phyloP scores from a whole-genome alignment of 2,329 filamentous ascomycete genomes.

The Fusarium sp. region DNA sequence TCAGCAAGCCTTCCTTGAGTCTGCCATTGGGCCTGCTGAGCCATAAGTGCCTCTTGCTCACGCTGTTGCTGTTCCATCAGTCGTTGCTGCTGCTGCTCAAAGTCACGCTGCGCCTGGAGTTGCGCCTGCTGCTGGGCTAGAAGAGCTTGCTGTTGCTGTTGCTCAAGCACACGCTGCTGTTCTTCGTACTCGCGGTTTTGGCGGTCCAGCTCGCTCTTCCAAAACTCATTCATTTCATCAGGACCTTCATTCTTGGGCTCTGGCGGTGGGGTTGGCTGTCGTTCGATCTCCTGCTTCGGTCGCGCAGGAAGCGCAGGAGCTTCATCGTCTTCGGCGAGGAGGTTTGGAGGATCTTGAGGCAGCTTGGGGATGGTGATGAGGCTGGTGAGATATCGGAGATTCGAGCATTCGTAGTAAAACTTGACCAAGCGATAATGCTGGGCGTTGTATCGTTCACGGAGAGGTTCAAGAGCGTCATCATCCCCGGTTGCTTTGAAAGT shows the following conservation, averaged over 20 bases:
- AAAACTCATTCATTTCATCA: conserved; percentile 96
- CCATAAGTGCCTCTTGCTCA: conserved; percentile 88
- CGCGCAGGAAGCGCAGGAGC: conserved; percentile 85
- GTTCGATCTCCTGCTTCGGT: conserved; percentile 78
- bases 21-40: conserved; percentile 91
- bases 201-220: conserved; percentile 90
- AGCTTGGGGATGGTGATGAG: conserved; percentile 96
- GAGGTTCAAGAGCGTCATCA: conserved; percentile 88
- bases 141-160: conserved; percentile 85
- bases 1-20: conserved; percentile 96
- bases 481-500: conserved; percentile 80
- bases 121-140: conserved; percentile 84
- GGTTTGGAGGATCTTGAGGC: conserved; percentile 90
- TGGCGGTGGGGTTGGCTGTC: conserved; percentile 74
- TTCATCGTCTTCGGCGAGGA: conserved; percentile 85
- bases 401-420: conserved; percentile 99
- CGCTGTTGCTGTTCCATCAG: conserved; percentile 89
- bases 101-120: conserved; percentile 89
- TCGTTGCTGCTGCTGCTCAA: conserved; percentile 91
- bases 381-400: conserved; percentile 94
- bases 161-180: conserved; percentile 88
- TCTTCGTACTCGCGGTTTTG: conserved; percentile 96
- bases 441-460: conserved; percentile 89
- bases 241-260: conserved; percentile 80
- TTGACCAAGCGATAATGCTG: conserved; percentile 97